Evolutionary conservation across 495 filamentous ascomycete genomes (phyloP), one percentile per base, ranked within the genome.

Genomic region (Neurospora sp.): DNA sequence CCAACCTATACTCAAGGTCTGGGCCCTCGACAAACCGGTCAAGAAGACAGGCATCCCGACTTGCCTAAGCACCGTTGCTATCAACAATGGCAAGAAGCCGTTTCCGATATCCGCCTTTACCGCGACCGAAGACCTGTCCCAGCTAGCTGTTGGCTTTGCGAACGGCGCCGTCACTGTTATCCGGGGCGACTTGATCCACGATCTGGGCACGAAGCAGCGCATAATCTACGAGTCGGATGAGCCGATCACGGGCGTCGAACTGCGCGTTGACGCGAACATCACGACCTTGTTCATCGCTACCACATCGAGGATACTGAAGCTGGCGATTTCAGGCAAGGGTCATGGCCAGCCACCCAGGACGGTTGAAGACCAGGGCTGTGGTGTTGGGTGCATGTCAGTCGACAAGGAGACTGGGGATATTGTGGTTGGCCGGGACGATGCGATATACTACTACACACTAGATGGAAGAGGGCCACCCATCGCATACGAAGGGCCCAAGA

Each of bases 201-300:
- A 98, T 80, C 89, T 94, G 74, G 96, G 96, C n/a, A 92, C 96
- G 42, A 94, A 94, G 79, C 96, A 99, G 80, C 89, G 96, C 31
- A 95, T 95, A 38, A 94, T 99, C 38, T 96, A 97, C 82, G 96
- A 98, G 78, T 97, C 94, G 3, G 94, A 98, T 76, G 96, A 99
- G 77, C 96, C 96, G 0, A 91, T 99, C 44, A 99, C 96, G 0
- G 96, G 94, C 5, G 90, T 97, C 27, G 92, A 93, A 72, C 89
- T 96, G 74, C 86, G 89, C 39, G 88, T 90, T 72, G 90, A 90
- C 10, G 81, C 80, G 3, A 88, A 83, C 70, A 77, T 87, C 70
- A 94, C 90, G 1, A 93, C 92, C 0, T 87, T 99, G 0, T 99
- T 96, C 80, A 91, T 98, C 70, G 90, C 96, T 8, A 99, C 96